A percentile compares a stretch with the other conserved stretches of the same genome.
Conservation (phyloP, 345 rosid genomes). For the Hirschfeldia incana region DNA sequence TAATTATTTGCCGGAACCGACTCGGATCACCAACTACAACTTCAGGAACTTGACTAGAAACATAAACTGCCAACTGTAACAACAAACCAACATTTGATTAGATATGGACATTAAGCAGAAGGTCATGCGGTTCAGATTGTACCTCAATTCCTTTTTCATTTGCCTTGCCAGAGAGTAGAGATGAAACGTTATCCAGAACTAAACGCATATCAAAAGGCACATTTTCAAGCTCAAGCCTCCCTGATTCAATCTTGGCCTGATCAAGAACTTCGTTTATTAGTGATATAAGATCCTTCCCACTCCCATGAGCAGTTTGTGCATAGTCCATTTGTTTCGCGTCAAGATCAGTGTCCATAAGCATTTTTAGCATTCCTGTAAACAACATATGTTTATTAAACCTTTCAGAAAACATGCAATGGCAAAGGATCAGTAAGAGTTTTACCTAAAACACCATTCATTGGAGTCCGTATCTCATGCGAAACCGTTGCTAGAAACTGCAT, state of each 20-base stretch:
- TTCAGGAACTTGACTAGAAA: constrained; percentile 76
- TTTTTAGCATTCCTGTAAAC: constrained; percentile 79
- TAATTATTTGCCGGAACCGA: constrained; percentile 82
- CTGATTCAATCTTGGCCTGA: constrained; percentile 98
- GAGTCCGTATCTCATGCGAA: constrained; percentile 97
- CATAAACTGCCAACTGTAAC: constrained; percentile 75
- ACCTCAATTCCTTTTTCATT: constrained; percentile 85
- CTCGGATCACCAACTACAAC: constrained; percentile 85
- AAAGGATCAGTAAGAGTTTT: not conserved
- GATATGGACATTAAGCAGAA: not conserved
- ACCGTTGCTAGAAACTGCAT: constrained; percentile 92
- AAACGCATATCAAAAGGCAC: constrained; percentile 80
- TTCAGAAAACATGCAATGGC: constrained; percentile 3
- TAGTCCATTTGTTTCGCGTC: constrained; percentile 72
- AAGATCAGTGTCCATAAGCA: constrained; percentile 89
- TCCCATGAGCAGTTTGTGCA: constrained; percentile 83
- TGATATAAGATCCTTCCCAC: constrained; percentile 84
- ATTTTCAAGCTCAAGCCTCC: constrained; percentile 82
- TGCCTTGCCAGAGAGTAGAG: constrained; percentile 69
- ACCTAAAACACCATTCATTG: constrained; percentile 79
- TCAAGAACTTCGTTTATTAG: constrained; percentile 91
- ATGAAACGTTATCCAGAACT: constrained; percentile 74
- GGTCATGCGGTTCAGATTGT: not conserved
- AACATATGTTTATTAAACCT: not conserved
- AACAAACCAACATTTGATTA: not conserved